phyloP scores from a whole-genome alignment of 2,329 filamentous ascomycete genomes.

The Talaromyces sp. region DNA sequence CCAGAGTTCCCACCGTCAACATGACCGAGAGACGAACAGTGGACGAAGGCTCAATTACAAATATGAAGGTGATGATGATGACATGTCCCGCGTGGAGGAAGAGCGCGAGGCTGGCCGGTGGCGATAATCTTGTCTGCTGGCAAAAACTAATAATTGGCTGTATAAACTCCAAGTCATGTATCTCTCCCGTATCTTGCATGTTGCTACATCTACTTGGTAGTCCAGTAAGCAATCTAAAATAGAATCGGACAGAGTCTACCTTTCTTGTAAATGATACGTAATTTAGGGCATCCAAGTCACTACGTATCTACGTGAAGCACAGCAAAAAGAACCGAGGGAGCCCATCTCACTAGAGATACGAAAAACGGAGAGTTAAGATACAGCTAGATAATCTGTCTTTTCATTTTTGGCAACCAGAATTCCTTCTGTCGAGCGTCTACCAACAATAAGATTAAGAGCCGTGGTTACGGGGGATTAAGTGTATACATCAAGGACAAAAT shows the following conservation, averaged over 20 bases:
- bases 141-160: too few species aligned
- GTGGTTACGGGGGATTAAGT: too few species aligned
- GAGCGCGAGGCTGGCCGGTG: constrained; percentile 39
- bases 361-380: too few species aligned
- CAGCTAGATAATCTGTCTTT: too few species aligned
- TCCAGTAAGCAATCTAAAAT: background rate
- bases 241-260: background rate
- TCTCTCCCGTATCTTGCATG: background rate
- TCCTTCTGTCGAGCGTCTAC: too few species aligned
- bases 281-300: background rate
- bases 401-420: too few species aligned
- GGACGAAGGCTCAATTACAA: constrained; percentile 47
- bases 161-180: background rate
- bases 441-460: too few species aligned
- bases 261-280: background rate
- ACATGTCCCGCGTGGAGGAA: constrained; percentile 36
- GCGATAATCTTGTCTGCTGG: constrained; percentile 19
- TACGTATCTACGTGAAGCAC: background rate
- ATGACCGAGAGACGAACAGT: constrained; percentile 25
- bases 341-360: too few species aligned
- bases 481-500: too few species aligned
- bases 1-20: constrained; percentile 31
- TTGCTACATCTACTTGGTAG: background rate
- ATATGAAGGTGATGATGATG: constrained; percentile 47
- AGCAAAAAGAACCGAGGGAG: background rate